These are phyloP conservation scores for Colletotrichum musae DNA, from an alignment of 2,329 filamentous ascomycete species.

Conservation along the genomic window DNA sequence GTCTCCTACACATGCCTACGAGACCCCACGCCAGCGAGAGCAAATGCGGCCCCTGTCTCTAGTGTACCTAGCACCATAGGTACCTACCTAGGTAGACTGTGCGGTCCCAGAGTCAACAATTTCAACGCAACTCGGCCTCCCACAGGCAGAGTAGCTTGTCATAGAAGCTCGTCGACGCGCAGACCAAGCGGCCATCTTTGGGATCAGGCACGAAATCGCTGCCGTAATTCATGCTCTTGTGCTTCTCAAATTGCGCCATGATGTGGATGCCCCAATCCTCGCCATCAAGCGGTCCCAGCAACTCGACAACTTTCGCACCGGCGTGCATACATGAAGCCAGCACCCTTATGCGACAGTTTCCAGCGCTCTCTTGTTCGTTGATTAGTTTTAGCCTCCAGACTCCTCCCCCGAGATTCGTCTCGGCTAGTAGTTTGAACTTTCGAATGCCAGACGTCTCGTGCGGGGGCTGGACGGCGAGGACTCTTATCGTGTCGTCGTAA, in stretches of 20 bases:
- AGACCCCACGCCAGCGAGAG: too few relatives aligned
- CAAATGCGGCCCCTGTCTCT: too few relatives aligned
- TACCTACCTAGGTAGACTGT: too few relatives aligned
- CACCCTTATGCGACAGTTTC: constrained; percentile 59
- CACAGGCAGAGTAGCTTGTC: constrained; percentile 80
- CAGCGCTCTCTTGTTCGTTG: constrained; percentile 44
- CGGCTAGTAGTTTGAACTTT: constrained; percentile 69
- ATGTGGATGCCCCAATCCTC: constrained; percentile 74
- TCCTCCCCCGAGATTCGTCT: constrained; percentile 80
- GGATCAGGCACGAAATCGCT: constrained; percentile 74
- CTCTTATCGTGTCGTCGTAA: constrained; percentile 87
- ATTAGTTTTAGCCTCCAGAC: constrained; percentile 88
- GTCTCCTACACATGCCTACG: too few relatives aligned
- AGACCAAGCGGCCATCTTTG: constrained; percentile 51
- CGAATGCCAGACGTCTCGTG: constrained; percentile 56
- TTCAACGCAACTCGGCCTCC: constrained; percentile 48
- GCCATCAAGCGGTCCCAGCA: constrained; percentile 53
- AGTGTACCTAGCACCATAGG: too few relatives aligned
- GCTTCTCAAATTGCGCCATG: constrained; percentile 82
- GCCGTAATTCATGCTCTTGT: constrained; percentile 96
- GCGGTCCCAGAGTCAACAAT: too few relatives aligned
- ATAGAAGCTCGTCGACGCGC: constrained; percentile 84
- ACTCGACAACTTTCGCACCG: constrained; percentile 77
- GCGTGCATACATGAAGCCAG: constrained; percentile 96
- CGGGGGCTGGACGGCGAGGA: constrained; percentile 68